These are phyloP conservation scores for Babesia ovis DNA, from an alignment of 169 alveolate species.

Conservation along the genomic window DNA sequence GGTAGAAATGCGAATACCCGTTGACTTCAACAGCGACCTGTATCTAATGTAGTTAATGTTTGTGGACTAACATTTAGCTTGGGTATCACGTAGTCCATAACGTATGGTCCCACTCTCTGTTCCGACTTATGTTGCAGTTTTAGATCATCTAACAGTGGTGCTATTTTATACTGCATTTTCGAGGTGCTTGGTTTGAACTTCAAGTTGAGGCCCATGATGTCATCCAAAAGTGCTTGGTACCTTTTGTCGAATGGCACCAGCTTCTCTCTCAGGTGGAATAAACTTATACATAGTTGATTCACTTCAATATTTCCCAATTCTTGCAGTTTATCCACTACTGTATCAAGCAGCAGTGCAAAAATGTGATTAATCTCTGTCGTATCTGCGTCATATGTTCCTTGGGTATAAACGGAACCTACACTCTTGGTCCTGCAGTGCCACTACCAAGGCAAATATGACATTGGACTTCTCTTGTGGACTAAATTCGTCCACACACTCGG, in stretches of 20 bases:
- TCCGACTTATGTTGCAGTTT: constrained; percentile 44
- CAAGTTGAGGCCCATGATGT: constrained; percentile 31
- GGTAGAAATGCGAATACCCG: constrained; percentile 68
- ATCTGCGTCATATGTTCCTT: constrained; percentile 8
- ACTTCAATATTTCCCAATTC: constrained; percentile 53
- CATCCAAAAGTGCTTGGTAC: constrained; percentile 36
- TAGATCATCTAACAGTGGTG: constrained; percentile 41
- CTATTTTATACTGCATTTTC: constrained; percentile 61
- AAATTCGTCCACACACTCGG: constrained; percentile 32
- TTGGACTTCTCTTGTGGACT: constrained; percentile 65
- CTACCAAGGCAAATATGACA: constrained; percentile 52
- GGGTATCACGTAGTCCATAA: constrained; percentile 68
- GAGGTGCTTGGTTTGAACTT: constrained; percentile 60
- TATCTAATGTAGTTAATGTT: neutral
- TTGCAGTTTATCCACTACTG: constrained; percentile 17
- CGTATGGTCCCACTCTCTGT: constrained; percentile 53
- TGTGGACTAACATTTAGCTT: constrained; percentile 25
- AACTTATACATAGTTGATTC: constrained; percentile 58
- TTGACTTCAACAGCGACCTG: constrained; percentile 68
- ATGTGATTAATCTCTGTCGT: constrained; percentile 9
- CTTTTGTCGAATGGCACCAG: constrained; percentile 22
- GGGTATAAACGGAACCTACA: constrained; percentile 21
- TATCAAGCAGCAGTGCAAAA: constrained; percentile 33
- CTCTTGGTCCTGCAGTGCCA: constrained; percentile 34
- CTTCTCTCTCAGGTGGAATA: constrained; percentile 30